phyloP scores from a whole-genome alignment of 2,329 filamentous ascomycete species.

The Magnaporthiopsis rhizophila region DNA sequence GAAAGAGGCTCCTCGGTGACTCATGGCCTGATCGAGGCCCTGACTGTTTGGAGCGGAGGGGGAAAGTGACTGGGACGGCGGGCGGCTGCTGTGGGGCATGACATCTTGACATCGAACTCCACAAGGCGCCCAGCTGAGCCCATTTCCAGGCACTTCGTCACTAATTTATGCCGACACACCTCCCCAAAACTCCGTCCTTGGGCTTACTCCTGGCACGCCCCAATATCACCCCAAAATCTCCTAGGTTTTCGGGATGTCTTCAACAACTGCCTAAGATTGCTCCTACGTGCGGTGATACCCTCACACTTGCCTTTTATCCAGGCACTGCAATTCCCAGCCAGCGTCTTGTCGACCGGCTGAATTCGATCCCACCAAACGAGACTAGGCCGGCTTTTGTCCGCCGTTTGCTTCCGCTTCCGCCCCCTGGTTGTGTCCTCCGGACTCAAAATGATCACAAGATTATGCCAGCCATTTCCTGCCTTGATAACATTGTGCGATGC shows the following conservation, averaged over 20 bases:
- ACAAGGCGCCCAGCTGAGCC: background rate
- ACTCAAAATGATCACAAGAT: slow-evolving; percentile 33
- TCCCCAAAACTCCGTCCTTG: background rate
- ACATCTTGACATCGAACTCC: background rate
- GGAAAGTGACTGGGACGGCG: background rate
- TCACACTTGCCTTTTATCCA: background rate
- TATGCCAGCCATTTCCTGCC: slow-evolving; percentile 19
- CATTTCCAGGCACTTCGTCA: background rate
- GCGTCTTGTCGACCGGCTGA: background rate
- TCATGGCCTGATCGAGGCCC: background rate
- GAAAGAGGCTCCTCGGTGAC: background rate
- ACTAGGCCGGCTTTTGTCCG: background rate
- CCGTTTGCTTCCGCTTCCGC: background rate
- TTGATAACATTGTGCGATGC: slow-evolving; percentile 15
- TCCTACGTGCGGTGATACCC: background rate
- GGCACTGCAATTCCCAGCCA: background rate
- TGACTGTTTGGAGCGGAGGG: background rate
- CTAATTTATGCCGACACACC: background rate
- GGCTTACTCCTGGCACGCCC: background rate
- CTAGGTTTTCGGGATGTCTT: background rate
- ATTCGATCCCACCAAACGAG: background rate
- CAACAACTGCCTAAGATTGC: background rate
- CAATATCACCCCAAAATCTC: background rate
- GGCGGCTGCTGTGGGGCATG: background rate
- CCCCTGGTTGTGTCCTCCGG: background rate